Evolutionary conservation across 2,329 filamentous ascomycete genomes (phyloP).

Genomic region (Podosphaera leucotricha): DNA sequence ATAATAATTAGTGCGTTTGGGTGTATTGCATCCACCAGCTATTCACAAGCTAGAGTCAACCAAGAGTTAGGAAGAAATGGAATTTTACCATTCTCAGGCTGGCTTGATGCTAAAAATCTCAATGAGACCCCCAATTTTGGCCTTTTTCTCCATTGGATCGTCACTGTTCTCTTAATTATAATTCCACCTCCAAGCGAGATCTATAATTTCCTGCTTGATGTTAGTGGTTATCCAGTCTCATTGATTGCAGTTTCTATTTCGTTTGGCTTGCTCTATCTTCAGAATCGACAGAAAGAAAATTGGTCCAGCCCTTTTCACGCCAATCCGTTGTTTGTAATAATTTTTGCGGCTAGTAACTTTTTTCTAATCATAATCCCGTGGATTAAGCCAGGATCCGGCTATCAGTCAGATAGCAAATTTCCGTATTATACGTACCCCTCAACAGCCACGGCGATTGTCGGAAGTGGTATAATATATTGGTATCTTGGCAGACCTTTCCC

Average conservation of each 20-base stretch:
- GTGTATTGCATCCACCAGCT: constrained; percentile 24
- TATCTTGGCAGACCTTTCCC: not conserved
- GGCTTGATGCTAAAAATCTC: not conserved
- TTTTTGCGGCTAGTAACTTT: constrained; percentile 16
- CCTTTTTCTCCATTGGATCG: constrained; percentile 31
- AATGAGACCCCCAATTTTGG: constrained; percentile 24
- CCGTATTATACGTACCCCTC: constrained; percentile 18
- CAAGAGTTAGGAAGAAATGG: constrained; percentile 26
- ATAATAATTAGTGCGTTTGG: constrained; percentile 24
- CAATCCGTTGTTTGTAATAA: constrained; percentile 11
- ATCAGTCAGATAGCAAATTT: constrained; percentile 12
- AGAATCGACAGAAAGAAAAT: constrained; percentile 11
- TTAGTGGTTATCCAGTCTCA: constrained; percentile 32
- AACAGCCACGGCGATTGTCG: constrained; percentile 17
- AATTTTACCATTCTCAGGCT: constrained; percentile 1
- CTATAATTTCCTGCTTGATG: constrained; percentile 38
- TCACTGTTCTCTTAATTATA: constrained; percentile 35
- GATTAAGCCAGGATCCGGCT: constrained; percentile 14
- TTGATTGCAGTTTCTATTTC: constrained; percentile 34
- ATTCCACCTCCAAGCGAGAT: constrained; percentile 38
- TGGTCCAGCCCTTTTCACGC: constrained; percentile 16
- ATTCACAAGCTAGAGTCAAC: constrained; percentile 31
- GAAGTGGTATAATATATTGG: constrained; percentile 17
- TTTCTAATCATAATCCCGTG: constrained; percentile 17
- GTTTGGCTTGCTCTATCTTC: constrained; percentile 26